These are phyloP conservation scores for Musa acuminata DNA, from an alignment of 176 grass and related monocot species.

Conservation along the genomic window DNA sequence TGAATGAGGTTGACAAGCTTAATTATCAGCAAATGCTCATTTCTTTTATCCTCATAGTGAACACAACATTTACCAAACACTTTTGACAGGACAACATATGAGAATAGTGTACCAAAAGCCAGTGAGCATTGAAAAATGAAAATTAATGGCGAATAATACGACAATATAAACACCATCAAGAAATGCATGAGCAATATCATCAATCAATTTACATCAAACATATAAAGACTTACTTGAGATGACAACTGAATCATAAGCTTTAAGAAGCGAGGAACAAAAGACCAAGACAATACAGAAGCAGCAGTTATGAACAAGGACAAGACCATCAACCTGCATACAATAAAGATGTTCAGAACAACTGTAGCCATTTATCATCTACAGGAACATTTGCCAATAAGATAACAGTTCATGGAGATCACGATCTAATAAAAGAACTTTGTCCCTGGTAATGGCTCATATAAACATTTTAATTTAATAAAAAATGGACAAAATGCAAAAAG, in stretches of 20 bases:
- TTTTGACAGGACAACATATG: not conserved
- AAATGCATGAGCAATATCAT: not conserved
- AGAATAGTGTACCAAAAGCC: not conserved
- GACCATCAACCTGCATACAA: slow-evolving; percentile 69
- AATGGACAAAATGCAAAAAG: not conserved
- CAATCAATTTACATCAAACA: not conserved
- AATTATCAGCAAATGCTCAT: not conserved
- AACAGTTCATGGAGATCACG: not conserved
- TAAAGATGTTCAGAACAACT: slow-evolving; percentile 25
- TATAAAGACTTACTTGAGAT: slow-evolving; percentile 68
- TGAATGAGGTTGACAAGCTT: not conserved
- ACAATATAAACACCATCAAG: not conserved
- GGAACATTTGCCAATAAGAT: slow-evolving; percentile 1
- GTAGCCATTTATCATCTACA: not conserved
- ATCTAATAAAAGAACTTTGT: not conserved
- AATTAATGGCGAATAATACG: not conserved
- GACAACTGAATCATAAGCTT: slow-evolving; percentile 97
- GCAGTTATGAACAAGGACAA: slow-evolving; percentile 71
- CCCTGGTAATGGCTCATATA: no score
- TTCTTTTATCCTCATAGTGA: no score
- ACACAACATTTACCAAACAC: no score
- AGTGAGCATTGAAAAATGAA: not conserved
- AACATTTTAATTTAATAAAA: not conserved
- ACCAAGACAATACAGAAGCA: slow-evolving; percentile 89
- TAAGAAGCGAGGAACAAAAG: slow-evolving; percentile 86